These are phyloP conservation scores for Diaporthe ampelina DNA, from an alignment of 2,329 filamentous ascomycete genomes.

Conservation along the genomic window DNA sequence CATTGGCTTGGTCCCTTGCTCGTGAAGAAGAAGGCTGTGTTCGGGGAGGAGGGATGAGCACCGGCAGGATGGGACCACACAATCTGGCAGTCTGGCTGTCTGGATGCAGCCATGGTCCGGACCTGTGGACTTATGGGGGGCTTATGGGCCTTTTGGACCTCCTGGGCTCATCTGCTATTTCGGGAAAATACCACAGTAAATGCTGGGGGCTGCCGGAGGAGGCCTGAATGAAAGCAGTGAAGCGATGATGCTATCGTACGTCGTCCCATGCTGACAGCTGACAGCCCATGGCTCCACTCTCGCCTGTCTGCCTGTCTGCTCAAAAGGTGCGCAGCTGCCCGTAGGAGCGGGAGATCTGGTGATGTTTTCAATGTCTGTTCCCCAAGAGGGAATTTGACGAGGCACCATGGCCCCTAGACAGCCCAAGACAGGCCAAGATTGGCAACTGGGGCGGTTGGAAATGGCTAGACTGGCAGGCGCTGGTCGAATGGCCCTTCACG, in stretches of 20 bases:
- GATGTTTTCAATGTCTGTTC: neutral
- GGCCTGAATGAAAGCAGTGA: neutral
- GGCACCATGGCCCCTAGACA: neutral
- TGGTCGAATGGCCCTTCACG: neutral
- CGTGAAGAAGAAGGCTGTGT: slow-evolving; percentile 21
- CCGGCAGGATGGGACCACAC: slow-evolving; percentile 23
- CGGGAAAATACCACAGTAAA: too few species aligned
- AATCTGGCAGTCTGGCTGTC: neutral
- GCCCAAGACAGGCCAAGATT: slow-evolving; percentile 28
- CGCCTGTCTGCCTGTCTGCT: neutral
- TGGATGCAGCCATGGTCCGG: too few species aligned
- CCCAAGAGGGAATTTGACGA: slow-evolving; percentile 20
- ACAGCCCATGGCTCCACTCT: slow-evolving; percentile 13
- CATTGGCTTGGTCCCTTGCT: neutral
- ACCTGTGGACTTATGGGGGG: neutral
- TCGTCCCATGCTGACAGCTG: slow-evolving; percentile 30
- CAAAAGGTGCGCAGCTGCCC: neutral
- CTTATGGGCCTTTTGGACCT: neutral
- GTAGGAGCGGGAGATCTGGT: slow-evolving; percentile 25
- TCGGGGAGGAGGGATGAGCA: slow-evolving; percentile 30
- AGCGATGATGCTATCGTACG: neutral
- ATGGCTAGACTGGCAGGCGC: slow-evolving; percentile 26
- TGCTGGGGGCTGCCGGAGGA: neutral
- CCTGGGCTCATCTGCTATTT: slow-evolving; percentile 18
- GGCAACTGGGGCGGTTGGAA: slow-evolving; percentile 21